phyloP scores from a whole-genome alignment of 2,329 filamentous ascomycete genomes.

The Lojkania enalia region DNA sequence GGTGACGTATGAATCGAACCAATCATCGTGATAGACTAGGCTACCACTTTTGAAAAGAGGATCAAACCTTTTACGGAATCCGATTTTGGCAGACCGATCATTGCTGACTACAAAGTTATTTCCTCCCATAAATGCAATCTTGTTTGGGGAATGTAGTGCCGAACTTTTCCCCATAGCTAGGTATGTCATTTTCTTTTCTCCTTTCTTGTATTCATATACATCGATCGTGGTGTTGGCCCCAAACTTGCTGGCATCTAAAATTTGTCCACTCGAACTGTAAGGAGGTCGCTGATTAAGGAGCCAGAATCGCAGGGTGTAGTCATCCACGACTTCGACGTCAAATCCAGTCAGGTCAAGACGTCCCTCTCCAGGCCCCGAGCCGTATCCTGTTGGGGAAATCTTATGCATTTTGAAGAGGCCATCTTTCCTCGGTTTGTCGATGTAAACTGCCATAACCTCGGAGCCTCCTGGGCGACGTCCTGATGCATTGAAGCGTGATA shows the following conservation, averaged over 20 bases:
- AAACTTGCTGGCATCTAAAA: conserved; percentile 6
- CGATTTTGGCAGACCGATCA: conserved; percentile 8
- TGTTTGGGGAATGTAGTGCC: conserved; percentile 10
- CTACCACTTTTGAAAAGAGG: conserved; percentile 11
- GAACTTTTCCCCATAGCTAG: conserved; percentile 4
- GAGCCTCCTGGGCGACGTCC: conserved; percentile 12
- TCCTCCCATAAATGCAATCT: conserved; percentile 13
- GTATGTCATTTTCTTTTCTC: conserved; percentile 10
- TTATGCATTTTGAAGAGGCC: conserved; percentile 17
- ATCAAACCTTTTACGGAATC: conserved; percentile 10
- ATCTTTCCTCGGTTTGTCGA: conserved; percentile 12
- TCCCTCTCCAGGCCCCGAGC: conserved; percentile 7
- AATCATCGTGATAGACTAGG: conserved; percentile 11
- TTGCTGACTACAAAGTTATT: conserved; percentile 17
- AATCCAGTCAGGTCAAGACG: conserved; percentile 13
- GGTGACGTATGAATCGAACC: conserved; percentile 4
- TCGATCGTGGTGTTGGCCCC: conserved; percentile 16
- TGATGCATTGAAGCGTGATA: conserved; percentile 13
- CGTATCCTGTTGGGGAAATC: conserved; percentile 10
- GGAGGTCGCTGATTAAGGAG: conserved; percentile 17
- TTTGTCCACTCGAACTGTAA: conserved; percentile 7
- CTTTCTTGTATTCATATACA: conserved; percentile 12
- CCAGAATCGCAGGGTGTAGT: conserved; percentile 14
- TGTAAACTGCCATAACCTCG: conserved; percentile 15
- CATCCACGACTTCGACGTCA: conserved; percentile 13